Evolutionary conservation across 352 stramenopile species (phyloP).

Genomic region (Pythium phragmiticola): DNA sequence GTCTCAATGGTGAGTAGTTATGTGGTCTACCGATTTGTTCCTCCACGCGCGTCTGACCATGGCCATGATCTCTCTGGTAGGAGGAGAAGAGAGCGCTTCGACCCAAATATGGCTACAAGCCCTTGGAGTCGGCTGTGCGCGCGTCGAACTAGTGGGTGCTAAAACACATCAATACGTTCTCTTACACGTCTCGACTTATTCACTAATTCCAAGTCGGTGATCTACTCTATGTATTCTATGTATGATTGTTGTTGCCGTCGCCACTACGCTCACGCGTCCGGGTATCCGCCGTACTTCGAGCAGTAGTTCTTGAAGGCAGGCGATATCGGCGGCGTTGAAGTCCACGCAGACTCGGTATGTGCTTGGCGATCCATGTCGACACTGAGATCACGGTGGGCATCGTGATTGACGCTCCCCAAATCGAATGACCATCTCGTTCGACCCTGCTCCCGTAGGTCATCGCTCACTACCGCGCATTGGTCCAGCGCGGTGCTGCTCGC

Average conservation of each 20-base stretch:
- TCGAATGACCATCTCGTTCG: constrained; percentile 38
- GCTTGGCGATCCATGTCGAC: constrained; percentile 9
- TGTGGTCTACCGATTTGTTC: neutral
- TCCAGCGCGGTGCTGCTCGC: constrained; percentile 3
- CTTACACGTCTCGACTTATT: constrained; percentile 20
- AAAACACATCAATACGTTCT: constrained; percentile 26
- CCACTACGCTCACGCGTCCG: constrained; percentile 32
- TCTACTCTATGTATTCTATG: neutral
- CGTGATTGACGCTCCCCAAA: constrained; percentile 18
- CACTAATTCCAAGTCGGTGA: constrained; percentile 14
- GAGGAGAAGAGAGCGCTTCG: constrained; percentile 79
- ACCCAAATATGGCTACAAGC: constrained; percentile 75
- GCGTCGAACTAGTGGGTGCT: constrained; percentile 20
- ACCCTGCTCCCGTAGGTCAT: constrained; percentile 11
- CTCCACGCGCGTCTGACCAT: neutral
- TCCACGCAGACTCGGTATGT: neutral
- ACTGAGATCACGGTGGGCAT: constrained; percentile 13
- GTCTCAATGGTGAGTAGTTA: constrained; percentile 26
- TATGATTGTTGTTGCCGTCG: neutral
- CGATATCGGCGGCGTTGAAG: constrained; percentile 23
- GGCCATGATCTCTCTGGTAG: constrained; percentile 25
- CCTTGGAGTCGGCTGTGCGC: constrained; percentile 25
- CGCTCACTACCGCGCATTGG: neutral
- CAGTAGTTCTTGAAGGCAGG: constrained; percentile 77
- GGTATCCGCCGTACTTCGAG: constrained; percentile 86